Evolutionary conservation across 108 stramenopile genomes (phyloP), one percentile per base, ranked within the genome.

Genomic region (Nitzschia sp.): DNA sequence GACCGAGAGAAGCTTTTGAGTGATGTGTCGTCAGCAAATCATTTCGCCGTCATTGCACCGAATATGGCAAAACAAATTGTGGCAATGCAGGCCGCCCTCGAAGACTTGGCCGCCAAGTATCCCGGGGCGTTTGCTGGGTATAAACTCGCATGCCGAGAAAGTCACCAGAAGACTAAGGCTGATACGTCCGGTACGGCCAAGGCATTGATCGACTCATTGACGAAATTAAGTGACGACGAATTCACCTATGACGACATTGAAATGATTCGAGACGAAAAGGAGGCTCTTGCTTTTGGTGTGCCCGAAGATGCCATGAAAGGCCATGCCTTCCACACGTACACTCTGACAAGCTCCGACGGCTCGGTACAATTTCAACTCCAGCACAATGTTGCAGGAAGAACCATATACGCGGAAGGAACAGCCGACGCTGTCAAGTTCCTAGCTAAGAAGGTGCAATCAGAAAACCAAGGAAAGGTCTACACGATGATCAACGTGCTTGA

Each of bases 21-120:
- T 1, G 94, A 92, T 55, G 84, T 96, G 31, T 88, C 86, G 46
- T 59, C 72, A 3, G 64, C 85, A 5, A 70, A 74, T 21, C 87
- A 91, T 66, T 96, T 89, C 68, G 97, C 96, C 42, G 94, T 99
- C 3, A 97, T 99, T 80, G 98, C 98, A 13, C 98, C 98, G 42
- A 99, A 99, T 77, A 99, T 99, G 98, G 97, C 92, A 26, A 99
- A 99, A 77, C 97, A 98, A 77, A 98, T 99, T 78, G 98, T 99
- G 15, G 98, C 98, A n/a, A 85, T 99, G 79, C 96, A 99, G 76
- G 84, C 95, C 26, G 96, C 92, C 17, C 68, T 99, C 64, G 96
- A 96, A 72, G 82, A 87, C 57, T 84, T 96, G 82, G 95, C 97
- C 3, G 62, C 46, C 35, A 88, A 92, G 32, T 99, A 95, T 70